These are phyloP conservation scores for Mortierella sp. DNA, from an alignment of 371 early-diverging fungal genomes.

Conservation along the genomic window DNA sequence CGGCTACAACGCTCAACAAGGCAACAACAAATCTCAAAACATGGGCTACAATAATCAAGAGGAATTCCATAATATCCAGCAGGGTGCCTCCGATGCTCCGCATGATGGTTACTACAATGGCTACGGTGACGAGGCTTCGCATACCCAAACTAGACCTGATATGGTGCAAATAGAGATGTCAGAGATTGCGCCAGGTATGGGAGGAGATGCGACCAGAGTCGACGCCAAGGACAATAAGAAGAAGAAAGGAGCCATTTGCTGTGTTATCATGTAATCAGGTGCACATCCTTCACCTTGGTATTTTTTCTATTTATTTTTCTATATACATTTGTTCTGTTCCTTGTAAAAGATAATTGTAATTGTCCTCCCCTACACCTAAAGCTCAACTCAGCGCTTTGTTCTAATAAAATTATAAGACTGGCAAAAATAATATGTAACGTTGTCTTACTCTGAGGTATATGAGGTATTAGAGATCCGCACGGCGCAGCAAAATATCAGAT, in stretches of 20 bases:
- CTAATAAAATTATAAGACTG: neutral
- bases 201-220: neutral
- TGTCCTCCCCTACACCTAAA: neutral
- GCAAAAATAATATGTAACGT: neutral
- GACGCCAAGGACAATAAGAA: constrained; percentile 20
- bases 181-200: constrained; percentile 1
- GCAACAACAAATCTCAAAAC: constrained; percentile 4
- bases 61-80: neutral
- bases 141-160: constrained; percentile 9
- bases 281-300: neutral
- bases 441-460: constrained; percentile 69
- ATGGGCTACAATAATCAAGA: neutral
- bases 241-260: constrained; percentile 46
- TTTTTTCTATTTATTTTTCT: neutral
- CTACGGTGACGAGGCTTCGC: neutral
- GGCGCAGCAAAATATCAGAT: no score
- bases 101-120: neutral
- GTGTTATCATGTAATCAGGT: constrained; percentile 31
- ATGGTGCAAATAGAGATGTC: constrained; percentile 38
- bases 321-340: neutral
- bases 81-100: neutral
- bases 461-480: no score
- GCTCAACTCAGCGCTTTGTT: constrained; percentile 6
- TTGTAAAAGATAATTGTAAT: constrained; percentile 3
- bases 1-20: neutral